Evolutionary conservation across 148 eudicot species (phyloP).

Genomic region (Rhododendron molle): DNA sequence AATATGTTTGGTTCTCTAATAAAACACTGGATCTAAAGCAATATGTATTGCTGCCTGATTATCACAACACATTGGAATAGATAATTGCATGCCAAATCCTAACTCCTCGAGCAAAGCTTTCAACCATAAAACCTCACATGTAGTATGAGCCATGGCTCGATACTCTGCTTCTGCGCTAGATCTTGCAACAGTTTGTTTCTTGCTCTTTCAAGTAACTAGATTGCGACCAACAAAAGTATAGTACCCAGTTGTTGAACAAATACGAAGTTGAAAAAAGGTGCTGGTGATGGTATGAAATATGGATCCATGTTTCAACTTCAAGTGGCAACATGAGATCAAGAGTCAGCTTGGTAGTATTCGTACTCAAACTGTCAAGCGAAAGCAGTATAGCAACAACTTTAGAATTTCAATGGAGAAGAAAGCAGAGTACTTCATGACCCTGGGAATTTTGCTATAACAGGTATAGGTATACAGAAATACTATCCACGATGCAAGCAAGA

Average conservation of each 20-base stretch:
- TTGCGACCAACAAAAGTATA: too few relatives aligned
- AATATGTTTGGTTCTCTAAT: too few relatives aligned
- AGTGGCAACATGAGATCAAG: not conserved
- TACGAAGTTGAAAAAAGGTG: not conserved
- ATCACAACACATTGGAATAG: too few relatives aligned
- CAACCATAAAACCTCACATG: too few relatives aligned
- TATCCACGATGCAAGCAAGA: not conserved
- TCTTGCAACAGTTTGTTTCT: too few relatives aligned
- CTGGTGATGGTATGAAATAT: not conserved
- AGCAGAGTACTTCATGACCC: not conserved
- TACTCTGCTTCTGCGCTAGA: too few relatives aligned
- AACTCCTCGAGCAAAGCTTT: too few relatives aligned
- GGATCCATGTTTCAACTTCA: not conserved
- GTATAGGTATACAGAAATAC: not conserved
- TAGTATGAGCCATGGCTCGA: too few relatives aligned
- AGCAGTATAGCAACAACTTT: not conserved
- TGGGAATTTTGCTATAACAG: not conserved
- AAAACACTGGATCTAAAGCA: too few relatives aligned
- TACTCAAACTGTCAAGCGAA: not conserved
- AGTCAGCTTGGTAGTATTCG: not conserved
- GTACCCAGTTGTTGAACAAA: not conserved
- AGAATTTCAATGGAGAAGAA: not conserved
- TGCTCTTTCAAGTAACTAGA: too few relatives aligned
- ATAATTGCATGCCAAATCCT: too few relatives aligned
- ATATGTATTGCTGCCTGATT: too few relatives aligned